Evolutionary conservation across 1,284 basidiomycete species (phyloP), one percentile per base, ranked within the genome.

Genomic region (Heliocybe sulcata): DNA sequence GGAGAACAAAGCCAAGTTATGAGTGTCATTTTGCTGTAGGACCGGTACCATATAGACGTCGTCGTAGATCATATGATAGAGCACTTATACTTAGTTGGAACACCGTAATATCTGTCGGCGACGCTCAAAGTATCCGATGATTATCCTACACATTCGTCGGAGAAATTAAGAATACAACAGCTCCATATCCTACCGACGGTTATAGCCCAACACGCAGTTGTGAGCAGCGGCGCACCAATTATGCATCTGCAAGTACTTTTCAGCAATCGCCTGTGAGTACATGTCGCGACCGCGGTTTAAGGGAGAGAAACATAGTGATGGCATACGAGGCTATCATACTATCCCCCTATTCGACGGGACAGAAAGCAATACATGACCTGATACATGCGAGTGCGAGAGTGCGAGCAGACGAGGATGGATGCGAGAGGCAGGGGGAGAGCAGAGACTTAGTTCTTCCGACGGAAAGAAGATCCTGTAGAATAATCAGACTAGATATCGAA

Each of bases 361-460:
- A 19, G 33, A 49, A 49, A 49, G 47, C 47, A 49, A 49, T 25
- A 49, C 47, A 49, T 49, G 47, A 22, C 61, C 61, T 57, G 59
- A 60, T 63, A 60, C 52, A 62, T 63, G 54, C 47, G 47, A 59
- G 62, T 62, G 61, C 58, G 55, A 59, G 57, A 55, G 62, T 49
- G 47, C 59, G 59, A 31, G 55, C 59, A 57, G 55, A 58, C 57
- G 61, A 54, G 57, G 57, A 52, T 31, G 33, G 57, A 55, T 31
- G 59, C 62, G 58, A 62, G 61, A 66, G 42, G 57, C 23, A 49
- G 22, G 4, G 27, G 55, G 59, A 56, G 51, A 52, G 60, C n/a
- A n/a, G n/a, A n/a, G n/a, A n/a, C 67, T 77, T 77, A 92, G 78
- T 87, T 89, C 79, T 92, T 92, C 77, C 83, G 83, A 73, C 90